Conservation (phyloP, 208 protist species). For the Jaenimonas drosophilae region DNA sequence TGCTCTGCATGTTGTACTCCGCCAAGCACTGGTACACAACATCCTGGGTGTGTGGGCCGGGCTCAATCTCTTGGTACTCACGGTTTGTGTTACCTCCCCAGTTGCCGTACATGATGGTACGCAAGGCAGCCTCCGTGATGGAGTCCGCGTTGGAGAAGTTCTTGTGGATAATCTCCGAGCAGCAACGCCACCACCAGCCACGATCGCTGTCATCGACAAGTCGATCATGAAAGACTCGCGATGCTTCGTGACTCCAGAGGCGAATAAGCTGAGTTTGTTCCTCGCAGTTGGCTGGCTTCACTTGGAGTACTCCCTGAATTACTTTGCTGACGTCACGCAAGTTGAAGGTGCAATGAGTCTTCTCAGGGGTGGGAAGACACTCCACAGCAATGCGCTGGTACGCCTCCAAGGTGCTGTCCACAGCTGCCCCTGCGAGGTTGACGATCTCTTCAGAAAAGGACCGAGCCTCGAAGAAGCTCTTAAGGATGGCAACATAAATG, state of each 20-base stretch:
- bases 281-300: conserved; percentile 54
- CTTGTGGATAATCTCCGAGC: conserved; percentile 47
- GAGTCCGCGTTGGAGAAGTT: conserved; percentile 31
- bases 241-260: conserved; percentile 93
- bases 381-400: conserved; percentile 90
- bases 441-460: conserved; percentile 29
- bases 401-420: conserved; percentile 88
- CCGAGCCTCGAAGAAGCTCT: conserved; percentile 55
- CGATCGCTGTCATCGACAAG: conserved; percentile 90
- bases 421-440: conserved; percentile 42
- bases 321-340: conserved; percentile 96
- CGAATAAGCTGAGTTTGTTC: conserved; percentile 48
- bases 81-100: conserved; percentile 27
- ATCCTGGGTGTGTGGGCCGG: conserved; percentile 19
- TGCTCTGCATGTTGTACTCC: conserved; percentile 89
- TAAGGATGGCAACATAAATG: conserved; percentile 94
- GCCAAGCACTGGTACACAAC: conserved; percentile 76
- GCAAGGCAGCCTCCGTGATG: conserved; percentile 11
- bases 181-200: conserved; percentile 85
- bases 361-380: conserved; percentile 94
- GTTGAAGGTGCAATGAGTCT: conserved; percentile 98
- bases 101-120: conserved; percentile 42
- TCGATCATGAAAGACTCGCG: conserved; percentile 95
- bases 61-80: conserved; percentile 42
- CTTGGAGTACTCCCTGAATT: conserved; percentile 92